Evolutionary conservation across 1,284 basidiomycete genomes (phyloP).

Genomic region (Cutaneotrichosporon mucoides): DNA sequence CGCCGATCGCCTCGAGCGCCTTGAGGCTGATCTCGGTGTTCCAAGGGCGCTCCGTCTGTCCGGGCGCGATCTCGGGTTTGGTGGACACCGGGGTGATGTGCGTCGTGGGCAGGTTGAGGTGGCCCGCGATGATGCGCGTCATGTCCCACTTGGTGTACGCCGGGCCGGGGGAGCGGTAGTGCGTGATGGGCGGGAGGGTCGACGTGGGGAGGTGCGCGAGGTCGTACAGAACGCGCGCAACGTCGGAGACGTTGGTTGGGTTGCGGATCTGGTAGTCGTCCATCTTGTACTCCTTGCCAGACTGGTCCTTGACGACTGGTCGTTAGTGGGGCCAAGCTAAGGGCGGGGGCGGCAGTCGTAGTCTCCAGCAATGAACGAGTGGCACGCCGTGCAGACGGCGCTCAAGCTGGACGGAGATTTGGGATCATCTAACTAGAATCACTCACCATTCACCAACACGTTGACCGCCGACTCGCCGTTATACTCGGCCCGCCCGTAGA

Average conservation of each 20-base stretch:
- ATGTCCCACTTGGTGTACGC: conserved; percentile 54
- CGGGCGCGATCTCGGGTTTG: conserved; percentile 27
- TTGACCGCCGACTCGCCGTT: conserved; percentile 53
- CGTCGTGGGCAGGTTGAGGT: conserved; percentile 35
- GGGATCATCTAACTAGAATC: too few species aligned
- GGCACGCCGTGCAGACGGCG: too few species aligned
- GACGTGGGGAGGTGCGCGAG: conserved; percentile 33
- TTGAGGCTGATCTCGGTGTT: conserved; percentile 44
- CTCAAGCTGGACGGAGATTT: too few species aligned
- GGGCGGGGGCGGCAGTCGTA: too few species aligned
- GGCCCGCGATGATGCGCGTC: conserved; percentile 40
- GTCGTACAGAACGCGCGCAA: conserved; percentile 49
- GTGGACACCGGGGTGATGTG: conserved; percentile 41
- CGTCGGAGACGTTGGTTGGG: conserved; percentile 53
- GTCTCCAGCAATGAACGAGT: too few species aligned
- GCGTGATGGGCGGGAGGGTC: conserved; percentile 45
- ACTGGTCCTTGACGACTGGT: conserved; percentile 48
- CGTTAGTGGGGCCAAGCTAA: too few species aligned
- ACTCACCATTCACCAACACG: conserved; percentile 47
- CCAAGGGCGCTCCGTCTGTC: conserved; percentile 41
- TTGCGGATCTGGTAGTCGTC: conserved; percentile 50
- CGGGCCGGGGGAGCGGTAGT: conserved; percentile 51
- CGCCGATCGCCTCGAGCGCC: conserved; percentile 33
- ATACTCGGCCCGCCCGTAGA: conserved; percentile 50
- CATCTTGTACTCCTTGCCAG: conserved; percentile 51